Evolutionary conservation across 352 stramenopile genomes (phyloP), one percentile per base, ranked within the genome.

Genomic region (Pseudoperonospora humuli): DNA sequence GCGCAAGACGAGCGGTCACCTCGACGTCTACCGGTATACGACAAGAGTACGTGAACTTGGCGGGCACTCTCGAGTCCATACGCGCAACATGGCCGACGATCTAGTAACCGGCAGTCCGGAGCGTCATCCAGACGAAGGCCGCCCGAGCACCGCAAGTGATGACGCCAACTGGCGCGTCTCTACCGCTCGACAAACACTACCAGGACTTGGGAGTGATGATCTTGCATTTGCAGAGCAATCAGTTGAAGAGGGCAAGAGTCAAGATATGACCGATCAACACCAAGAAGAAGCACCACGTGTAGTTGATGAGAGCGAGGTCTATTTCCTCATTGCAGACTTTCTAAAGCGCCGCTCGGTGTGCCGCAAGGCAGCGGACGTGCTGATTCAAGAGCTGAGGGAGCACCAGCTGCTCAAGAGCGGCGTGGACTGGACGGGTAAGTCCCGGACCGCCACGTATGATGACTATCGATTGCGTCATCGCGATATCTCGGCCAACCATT

Each of bases 301-400:
- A 9, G 46, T 75, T 24, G 54, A 64, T 27, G 54, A 64, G 43
- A 69, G 59, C 64, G 82, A 93, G 59, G 65, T 93, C 20, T 78
- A 81, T 41, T 93, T 92, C 59, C 61, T 93, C 39, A 86, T 93
- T 47, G 82, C 82, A 1, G 77, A 92, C 49, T 93, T 87, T 50
- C 42, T 93, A 17, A 83, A 83, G 52, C 81, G 80, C 23, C 67
- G 57, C 0, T 78, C 72, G 1, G 53, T 61, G 28, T 93, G 77
- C 24, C 52, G 68, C 25, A 73, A 74, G 24, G 75, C 82, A 3
- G 82, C 82, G 0, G 65, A 82, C 21, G 41, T 53, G 36, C 43
- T 93, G 20, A 86, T 91, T 29, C 49, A 72, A 15, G 82, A 90
- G 45, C 45, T 93, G 45, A 49, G 63, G 3, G 55, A 76, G 23